Evolutionary conservation across 2,329 filamentous ascomycete species (phyloP).

Genomic region (Ophiostoma sp.): DNA sequence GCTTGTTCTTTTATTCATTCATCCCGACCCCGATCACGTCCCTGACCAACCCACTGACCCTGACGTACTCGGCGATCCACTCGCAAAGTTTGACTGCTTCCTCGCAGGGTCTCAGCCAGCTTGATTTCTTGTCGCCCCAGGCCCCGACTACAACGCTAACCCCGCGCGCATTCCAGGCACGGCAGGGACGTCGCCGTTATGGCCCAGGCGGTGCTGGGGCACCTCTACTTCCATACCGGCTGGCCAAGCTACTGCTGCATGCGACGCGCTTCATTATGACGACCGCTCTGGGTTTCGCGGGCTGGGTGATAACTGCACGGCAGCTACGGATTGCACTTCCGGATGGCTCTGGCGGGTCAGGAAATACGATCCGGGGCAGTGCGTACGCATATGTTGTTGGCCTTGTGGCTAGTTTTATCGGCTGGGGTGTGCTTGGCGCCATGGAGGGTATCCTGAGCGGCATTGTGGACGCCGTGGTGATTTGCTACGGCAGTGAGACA

Average conservation of each 20-base stretch:
- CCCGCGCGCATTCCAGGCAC: conserved; percentile 44
- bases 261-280: conserved; percentile 90
- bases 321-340: conserved; percentile 60
- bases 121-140: conserved; percentile 70
- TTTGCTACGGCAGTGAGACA: conserved; percentile 91
- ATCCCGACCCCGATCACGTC: conserved; percentile 80
- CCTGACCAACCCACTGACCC: conserved; percentile 81
- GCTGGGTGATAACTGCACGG: conserved; percentile 91
- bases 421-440: conserved; percentile 85
- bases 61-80: conserved; percentile 92
- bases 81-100: conserved; percentile 74
- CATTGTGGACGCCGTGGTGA: conserved; percentile 79
- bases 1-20: conserved; percentile 60
- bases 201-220: conserved; percentile 37
- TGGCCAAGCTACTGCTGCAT: conserved; percentile 86
- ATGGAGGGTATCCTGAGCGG: conserved; percentile 85
- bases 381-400: conserved; percentile 94
- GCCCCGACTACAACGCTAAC: conserved; percentile 69
- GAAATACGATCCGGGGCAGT: conserved; percentile 59
- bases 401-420: conserved; percentile 86
- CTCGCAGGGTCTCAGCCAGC: conserved; percentile 71
- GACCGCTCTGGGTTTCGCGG: conserved; percentile 81
- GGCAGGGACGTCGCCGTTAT: conserved; percentile 26
- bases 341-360: conserved; percentile 39
- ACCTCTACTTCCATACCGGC: conserved; percentile 73